Percentiles rank a stretch among this genome's conserved stretches.
phyloP scores from a whole-genome alignment of 2,329 filamentous ascomycete genomes.

The Thermothelomyces thermophilus region DNA sequence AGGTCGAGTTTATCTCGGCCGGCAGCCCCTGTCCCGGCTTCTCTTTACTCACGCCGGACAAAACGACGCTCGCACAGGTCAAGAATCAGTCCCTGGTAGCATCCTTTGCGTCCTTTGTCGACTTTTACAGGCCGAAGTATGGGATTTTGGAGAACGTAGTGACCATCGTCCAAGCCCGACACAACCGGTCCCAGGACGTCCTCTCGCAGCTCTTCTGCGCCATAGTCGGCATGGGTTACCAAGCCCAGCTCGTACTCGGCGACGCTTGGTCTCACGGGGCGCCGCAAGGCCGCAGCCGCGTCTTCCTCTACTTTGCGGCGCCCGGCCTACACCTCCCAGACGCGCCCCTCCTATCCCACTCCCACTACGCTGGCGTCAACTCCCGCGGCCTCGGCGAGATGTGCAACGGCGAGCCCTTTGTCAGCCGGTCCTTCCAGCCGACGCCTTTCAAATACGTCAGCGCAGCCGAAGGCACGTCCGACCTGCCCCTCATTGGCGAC shows the following conservation, averaged over 20 bases:
- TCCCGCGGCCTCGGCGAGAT: slow-evolving; percentile 46
- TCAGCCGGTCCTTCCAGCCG: slow-evolving; percentile 40
- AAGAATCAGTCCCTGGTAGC: slow-evolving; percentile 73
- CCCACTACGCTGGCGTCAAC: slow-evolving; percentile 39
- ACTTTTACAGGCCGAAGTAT: slow-evolving; percentile 69
- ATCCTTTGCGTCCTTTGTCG: slow-evolving; percentile 66
- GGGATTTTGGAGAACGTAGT: slow-evolving; percentile 72
- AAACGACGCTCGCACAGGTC: slow-evolving; percentile 47
- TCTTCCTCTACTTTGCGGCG: slow-evolving; percentile 67
- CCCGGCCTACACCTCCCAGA: slow-evolving; percentile 54
- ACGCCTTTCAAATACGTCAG: slow-evolving; percentile 57
- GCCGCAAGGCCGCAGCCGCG: slow-evolving; percentile 56
- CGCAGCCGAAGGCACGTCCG: slow-evolving; percentile 46
- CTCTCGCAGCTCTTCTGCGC: slow-evolving; percentile 68
- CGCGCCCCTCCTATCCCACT: slow-evolving; percentile 56
- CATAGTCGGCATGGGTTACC: slow-evolving; percentile 71
- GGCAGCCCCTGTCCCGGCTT: slow-evolving; percentile 77
- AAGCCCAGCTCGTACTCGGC: slow-evolving; percentile 59
- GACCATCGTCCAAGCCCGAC: slow-evolving; percentile 47
- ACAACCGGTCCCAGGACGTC: slow-evolving; percentile 49
- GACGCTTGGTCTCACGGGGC: slow-evolving; percentile 66
- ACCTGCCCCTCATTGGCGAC: slow-evolving; percentile 59
- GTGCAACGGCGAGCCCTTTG: slow-evolving; percentile 55
- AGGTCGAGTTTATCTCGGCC: slow-evolving; percentile 62
- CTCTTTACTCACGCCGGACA: slow-evolving; percentile 55